phyloP scores from a whole-genome alignment of 2,329 filamentous ascomycete species.

The Penicillium verrucosum region DNA sequence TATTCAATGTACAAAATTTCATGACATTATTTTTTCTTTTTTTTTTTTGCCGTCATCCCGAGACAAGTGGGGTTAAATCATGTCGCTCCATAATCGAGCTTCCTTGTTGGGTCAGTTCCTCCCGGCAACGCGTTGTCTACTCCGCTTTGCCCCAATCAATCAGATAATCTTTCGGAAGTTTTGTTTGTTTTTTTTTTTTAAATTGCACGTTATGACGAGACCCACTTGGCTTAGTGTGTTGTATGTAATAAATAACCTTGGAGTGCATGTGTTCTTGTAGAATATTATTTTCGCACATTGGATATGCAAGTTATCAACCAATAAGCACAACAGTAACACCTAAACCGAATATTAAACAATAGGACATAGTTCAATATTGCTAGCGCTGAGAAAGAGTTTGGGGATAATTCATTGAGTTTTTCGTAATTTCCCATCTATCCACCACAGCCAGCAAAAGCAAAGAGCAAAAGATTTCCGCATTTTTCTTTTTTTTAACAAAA shows the following conservation, averaged over 20 bases:
- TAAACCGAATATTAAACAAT: too few relatives aligned
- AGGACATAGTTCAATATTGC: neutral
- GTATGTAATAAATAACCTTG: neutral
- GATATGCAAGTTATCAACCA: neutral
- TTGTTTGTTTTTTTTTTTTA: neutral
- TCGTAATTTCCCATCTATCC: neutral
- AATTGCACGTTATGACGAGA: neutral
- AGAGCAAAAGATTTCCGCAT: too few relatives aligned
- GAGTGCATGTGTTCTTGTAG: neutral
- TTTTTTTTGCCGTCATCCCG: neutral
- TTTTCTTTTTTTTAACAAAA: too few relatives aligned
- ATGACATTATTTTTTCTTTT: neutral
- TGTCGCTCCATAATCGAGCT: neutral
- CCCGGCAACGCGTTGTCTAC: neutral
- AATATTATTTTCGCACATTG: neutral
- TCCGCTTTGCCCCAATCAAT: constrained; percentile 1
- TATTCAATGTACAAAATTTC: constrained; percentile 4
- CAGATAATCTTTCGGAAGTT: neutral
- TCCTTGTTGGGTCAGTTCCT: neutral
- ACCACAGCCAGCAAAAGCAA: neutral
- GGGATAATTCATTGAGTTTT: neutral
- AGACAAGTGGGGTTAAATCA: constrained; percentile 1
- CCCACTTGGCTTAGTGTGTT: neutral
- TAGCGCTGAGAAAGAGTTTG: neutral
- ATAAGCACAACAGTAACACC: neutral